A percentile compares a stretch with the other conserved stretches of the same genome.
Conservation (phyloP, 1,139 yeast species). For the Geotrichum citri-aurantii region DNA sequence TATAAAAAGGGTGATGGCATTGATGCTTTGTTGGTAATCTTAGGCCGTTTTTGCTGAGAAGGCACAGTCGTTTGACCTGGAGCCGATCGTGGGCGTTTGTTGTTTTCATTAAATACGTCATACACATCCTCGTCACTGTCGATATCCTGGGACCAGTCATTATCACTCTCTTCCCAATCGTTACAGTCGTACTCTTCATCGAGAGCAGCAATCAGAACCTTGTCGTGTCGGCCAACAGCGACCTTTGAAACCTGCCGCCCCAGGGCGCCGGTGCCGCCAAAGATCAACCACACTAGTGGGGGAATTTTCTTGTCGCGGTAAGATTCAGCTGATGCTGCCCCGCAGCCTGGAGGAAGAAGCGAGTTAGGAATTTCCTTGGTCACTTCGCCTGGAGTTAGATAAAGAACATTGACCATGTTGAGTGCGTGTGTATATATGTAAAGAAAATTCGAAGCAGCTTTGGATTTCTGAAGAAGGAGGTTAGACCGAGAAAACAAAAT, state of each 20-base stretch:
- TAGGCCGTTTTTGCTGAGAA: not conserved
- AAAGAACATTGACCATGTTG: slow-evolving; percentile 3
- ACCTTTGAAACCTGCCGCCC: slow-evolving; percentile 17
- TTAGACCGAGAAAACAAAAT: not conserved
- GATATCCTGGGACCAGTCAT: not conserved
- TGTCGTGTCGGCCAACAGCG: slow-evolving; percentile 16
- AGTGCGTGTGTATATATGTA: not conserved
- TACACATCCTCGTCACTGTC: not conserved
- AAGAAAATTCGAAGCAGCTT: not conserved
- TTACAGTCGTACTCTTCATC: slow-evolving; percentile 14
- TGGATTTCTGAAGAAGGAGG: not conserved
- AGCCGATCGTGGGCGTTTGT: not conserved
- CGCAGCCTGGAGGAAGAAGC: slow-evolving; percentile 16
- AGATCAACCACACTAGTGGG: slow-evolving; percentile 18
- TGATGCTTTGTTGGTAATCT: not conserved
- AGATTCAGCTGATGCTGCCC: slow-evolving; percentile 15
- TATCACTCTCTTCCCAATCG: not conserved
- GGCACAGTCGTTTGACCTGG: not conserved
- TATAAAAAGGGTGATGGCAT: slow-evolving; percentile 12
- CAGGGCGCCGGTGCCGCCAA: slow-evolving; percentile 19
- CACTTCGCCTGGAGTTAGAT: slow-evolving; percentile 13
- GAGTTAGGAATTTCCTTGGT: slow-evolving; percentile 11
- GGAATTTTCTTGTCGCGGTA: slow-evolving; percentile 14
- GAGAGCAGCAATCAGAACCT: slow-evolving; percentile 19
- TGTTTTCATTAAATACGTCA: not conserved